phyloP scores from a whole-genome alignment of 257 asterid species.

The Solanum arcanum region DNA sequence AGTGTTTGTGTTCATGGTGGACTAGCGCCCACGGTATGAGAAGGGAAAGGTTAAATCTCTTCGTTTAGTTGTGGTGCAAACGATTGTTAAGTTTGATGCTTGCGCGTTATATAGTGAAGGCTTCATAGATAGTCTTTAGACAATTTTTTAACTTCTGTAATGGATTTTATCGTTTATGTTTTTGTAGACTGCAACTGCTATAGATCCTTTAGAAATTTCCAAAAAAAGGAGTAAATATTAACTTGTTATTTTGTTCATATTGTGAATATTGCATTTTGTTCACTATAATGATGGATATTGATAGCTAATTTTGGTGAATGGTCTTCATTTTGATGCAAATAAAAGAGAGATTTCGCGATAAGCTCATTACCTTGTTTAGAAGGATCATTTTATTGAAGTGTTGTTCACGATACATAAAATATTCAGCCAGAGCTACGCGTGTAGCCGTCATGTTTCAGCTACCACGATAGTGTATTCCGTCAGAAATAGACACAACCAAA shows the following conservation, averaged over 20 bases:
- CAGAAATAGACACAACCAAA: background rate
- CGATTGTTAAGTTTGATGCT: background rate
- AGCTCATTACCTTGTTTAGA: background rate
- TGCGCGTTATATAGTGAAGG: background rate
- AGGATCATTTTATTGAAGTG: background rate
- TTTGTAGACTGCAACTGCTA: background rate
- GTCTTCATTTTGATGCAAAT: background rate
- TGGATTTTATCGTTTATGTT: background rate
- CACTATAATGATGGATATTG: background rate
- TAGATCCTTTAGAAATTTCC: background rate
- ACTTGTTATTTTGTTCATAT: background rate
- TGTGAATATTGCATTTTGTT: background rate
- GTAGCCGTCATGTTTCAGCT: background rate
- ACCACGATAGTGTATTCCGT: background rate
- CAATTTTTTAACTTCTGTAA: background rate
- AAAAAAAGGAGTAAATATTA: background rate
- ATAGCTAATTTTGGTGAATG: background rate
- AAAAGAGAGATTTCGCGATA: background rate
- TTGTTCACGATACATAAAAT: background rate
- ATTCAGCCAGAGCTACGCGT: background rate
- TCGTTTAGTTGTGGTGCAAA: background rate
- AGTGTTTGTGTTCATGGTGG: background rate
- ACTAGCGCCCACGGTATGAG: background rate
- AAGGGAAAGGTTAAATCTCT: background rate
- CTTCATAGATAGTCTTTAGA: background rate